Evolutionary conservation across 345 rosid genomes (phyloP).

Genomic region (Melaleuca quinquenervia): DNA sequence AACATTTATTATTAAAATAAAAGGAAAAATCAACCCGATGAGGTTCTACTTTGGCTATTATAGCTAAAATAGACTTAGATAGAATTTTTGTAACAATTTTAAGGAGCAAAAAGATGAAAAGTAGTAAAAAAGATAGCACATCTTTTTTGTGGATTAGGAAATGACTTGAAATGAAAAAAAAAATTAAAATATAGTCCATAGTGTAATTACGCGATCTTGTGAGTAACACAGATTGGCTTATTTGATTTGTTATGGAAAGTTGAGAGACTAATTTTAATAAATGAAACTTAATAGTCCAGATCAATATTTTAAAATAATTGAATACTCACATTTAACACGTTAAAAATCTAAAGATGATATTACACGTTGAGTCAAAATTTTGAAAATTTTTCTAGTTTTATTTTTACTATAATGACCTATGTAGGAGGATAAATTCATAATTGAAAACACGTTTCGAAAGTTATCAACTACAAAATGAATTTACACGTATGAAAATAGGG

Average conservation of each 20-base stretch:
- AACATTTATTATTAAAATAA: not conserved
- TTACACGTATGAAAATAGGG: fast-evolving
- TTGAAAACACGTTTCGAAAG: not conserved
- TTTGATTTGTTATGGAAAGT: not conserved
- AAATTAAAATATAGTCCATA: not conserved
- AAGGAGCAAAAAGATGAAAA: not conserved
- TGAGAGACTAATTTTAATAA: no score
- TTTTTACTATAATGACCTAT: fast-evolving
- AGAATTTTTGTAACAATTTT: not conserved
- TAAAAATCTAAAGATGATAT: not conserved
- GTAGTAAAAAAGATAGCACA: not conserved
- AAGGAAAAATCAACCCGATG: not conserved
- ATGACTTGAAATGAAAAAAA: not conserved
- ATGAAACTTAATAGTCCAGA: no score
- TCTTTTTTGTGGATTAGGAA: not conserved
- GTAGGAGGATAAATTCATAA: not conserved
- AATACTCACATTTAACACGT: not conserved
- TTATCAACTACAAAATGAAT: fast-evolving
- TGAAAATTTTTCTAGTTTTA: not conserved
- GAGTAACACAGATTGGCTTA: not conserved
- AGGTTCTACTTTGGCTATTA: not conserved
- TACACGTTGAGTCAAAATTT: fast-evolving
- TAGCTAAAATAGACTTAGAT: not conserved
- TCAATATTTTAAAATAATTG: not conserved
- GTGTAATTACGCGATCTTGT: not conserved